Evolutionary conservation across 257 asterid genomes (phyloP), one percentile per base, ranked within the genome.

Genomic region (Leonotis leonurus): DNA sequence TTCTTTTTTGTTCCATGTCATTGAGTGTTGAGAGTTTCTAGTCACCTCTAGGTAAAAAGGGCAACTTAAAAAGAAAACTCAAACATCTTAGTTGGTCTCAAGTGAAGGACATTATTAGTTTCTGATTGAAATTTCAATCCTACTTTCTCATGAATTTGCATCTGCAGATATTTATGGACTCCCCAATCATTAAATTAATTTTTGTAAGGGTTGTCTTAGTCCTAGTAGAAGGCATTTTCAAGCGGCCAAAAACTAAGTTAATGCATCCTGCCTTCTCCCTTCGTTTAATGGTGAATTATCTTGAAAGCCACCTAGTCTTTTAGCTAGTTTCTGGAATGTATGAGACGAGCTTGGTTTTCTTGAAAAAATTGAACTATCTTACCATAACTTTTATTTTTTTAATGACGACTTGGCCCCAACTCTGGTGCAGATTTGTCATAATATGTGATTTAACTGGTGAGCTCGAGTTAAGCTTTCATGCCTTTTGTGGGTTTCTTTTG

Each of bases 251-350:
- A 21, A 57, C 49, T 51, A 27, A 21, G 41, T 17, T 56, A 8
- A 44, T 71, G 60, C 21, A 51, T 39, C 20, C 8, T 59, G 37
- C 33, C 50, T 68, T 45, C 35, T 68, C 70, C 61, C 62, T 62
- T 55, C 68, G 56, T 63, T 36, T 41, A 56, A 56, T 27, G 60
- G 57, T 44, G 60, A 41, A 48, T 61, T 20, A 43, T 22, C n/a
- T n/a, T n/a, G n/a, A n/a, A n/a, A n/a, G n/a, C 67, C 30, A 56
- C 30, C 50, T 25, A 46, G 27, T 8, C n/a, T 7, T 48, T 57
- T n/a, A n/a, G n/a, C n/a, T n/a, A n/a, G n/a, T n/a, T n/a, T n/a
- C n/a, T n/a, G n/a, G n/a, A n/a, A n/a, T n/a, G n/a, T n/a, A n/a
- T n/a, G n/a, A n/a, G n/a, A n/a, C n/a, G n/a, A n/a, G n/a, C n/a